A percentile compares a stretch with the other conserved stretches of the same genome.
These are phyloP conservation scores for Stenogyne calaminthoides DNA, from an alignment of 305 asterid genomes.

Conservation along the genomic window DNA sequence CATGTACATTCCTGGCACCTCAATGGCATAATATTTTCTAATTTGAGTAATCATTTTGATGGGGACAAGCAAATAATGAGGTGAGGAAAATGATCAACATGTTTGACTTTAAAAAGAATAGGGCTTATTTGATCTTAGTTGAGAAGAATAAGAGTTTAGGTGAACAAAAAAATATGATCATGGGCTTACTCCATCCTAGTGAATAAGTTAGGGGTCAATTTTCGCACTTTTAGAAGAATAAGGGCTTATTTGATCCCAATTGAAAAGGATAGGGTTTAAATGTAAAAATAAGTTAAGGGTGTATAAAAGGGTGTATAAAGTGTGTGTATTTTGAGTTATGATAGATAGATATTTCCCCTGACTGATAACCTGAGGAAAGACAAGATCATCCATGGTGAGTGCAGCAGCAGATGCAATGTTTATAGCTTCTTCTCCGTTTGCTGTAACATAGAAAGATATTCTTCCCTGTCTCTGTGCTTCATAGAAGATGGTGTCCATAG, in stretches of 20 bases:
- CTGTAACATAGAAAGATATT: conserved; percentile 83
- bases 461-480: conserved; percentile 98
- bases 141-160: neutral
- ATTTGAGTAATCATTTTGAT: neutral
- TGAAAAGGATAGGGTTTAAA: neutral
- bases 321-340: neutral
- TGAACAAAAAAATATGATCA: neutral
- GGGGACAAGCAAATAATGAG: neutral
- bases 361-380: conserved; percentile 85
- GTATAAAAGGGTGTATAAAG: neutral
- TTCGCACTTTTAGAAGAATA: neutral
- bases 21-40: neutral
- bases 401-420: conserved; percentile 97
- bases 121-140: neutral
- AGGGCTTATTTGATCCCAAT: neutral
- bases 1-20: neutral
- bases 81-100: neutral
- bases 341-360: neutral
- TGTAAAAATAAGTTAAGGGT: neutral
- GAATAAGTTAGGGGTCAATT: neutral
- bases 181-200: neutral
- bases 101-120: neutral
- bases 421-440: conserved; percentile 93
- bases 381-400: conserved; percentile 64
- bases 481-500: conserved; percentile 82